Base-by-base conservation (phyloP, 148 eudicot species). In the Salicornia ramosissima region DNA sequence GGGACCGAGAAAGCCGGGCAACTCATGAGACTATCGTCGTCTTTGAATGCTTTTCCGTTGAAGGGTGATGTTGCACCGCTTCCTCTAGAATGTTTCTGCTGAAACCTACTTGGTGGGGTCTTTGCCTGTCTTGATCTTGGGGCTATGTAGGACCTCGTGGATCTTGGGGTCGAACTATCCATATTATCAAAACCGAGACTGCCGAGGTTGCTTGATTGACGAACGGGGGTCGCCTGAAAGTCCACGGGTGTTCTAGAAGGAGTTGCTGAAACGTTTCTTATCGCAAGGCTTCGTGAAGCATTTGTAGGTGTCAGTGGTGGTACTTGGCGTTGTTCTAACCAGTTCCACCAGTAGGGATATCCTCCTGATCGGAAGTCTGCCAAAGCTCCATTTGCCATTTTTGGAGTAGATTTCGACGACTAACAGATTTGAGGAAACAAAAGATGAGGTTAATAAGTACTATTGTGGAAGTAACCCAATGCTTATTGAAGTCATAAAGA, bases 271-370 rank as follows among this genome's bases (percentile, higher is more conserved):
- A 78, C 67, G 71, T 52, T 80, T 66, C 80, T 83, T 2, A 33
- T 19, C 14, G 82, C 31, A 63, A 74, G 86, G 80, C 66, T 87
- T 42, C 79, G 81, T 10, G 87, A 51, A 22, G 83, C 75, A 13
- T 73, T 87, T 64, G 79, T 16, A 1, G 79, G 81, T 12, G 78
- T 56, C 54, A 52, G 10, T 14, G 80, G 67, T 28, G 76, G 79
- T 22, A 85, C 83, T n/a, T 75, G 74, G 49, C 88, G 86, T 49
- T 83, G 82, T 33, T 87, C 97, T 71, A 91, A 71, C 99, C 99
- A 95, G 84, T 84, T 95, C 99, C 97, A 89, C 97, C 97, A 94
- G 91, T 91, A 95, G 7, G 97, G 97, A 45, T 76, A 86, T 56
- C 96, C 97, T 55, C 90, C 88, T 2, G 96, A 67, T 33, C 82